Percentiles rank a stretch among this genome's conserved stretches.
phyloP scores from a whole-genome alignment of 1,284 basidiomycete species.

The Rhodofomes roseus region DNA sequence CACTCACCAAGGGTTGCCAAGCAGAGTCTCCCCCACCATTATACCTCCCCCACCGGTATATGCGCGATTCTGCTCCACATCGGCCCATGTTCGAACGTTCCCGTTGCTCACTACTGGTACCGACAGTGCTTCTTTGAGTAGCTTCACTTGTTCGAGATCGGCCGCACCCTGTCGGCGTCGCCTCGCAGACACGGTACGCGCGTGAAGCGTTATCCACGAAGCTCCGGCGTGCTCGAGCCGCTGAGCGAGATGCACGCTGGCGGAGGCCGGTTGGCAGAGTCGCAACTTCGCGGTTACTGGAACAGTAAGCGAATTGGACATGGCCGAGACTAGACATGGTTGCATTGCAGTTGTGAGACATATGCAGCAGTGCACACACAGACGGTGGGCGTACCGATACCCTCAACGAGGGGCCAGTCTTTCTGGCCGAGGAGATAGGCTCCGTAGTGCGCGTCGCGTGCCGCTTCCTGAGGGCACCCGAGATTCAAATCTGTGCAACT shows the following conservation, averaged over 20 bases:
- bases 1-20: constrained; percentile 63
- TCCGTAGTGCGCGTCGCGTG: constrained; percentile 64
- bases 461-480: constrained; percentile 71
- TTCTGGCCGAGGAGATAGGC: constrained; percentile 67
- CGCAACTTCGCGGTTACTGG: constrained; percentile 62
- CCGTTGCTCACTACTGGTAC: constrained; percentile 74
- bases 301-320: constrained; percentile 53
- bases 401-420: constrained; percentile 65
- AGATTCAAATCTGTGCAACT: constrained; percentile 46
- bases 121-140: constrained; percentile 44
- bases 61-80: constrained; percentile 50
- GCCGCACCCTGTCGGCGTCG: constrained; percentile 66
- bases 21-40: constrained; percentile 74
- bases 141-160: constrained; percentile 54
- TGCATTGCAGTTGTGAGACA: neutral
- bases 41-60: constrained; percentile 67
- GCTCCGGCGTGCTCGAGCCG: constrained; percentile 58
- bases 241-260: constrained; percentile 54
- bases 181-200: constrained; percentile 64
- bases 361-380: neutral
- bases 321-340: constrained; percentile 45
- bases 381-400: constrained; percentile 44
- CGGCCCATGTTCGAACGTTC: constrained; percentile 59
- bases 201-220: constrained; percentile 67
- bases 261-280: constrained; percentile 38